These are phyloP conservation scores for Chlorociboria aeruginascens DNA, from an alignment of 495 filamentous ascomycete genomes.

Conservation along the genomic window DNA sequence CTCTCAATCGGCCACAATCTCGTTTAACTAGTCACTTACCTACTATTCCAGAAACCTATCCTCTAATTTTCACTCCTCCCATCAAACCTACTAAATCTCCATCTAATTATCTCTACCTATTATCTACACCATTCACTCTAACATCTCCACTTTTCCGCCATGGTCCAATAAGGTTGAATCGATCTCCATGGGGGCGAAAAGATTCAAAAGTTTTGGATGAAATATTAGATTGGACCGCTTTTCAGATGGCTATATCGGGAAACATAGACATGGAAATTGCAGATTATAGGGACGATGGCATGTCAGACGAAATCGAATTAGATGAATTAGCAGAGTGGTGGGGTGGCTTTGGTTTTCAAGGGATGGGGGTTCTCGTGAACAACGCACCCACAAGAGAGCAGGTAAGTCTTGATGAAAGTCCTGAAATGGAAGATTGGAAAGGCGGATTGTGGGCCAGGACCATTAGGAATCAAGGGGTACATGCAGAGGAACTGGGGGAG, in stretches of 20 bases:
- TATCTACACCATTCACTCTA: slow-evolving; percentile 29
- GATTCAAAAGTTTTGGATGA: slow-evolving; percentile 2
- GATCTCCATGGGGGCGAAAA: background rate
- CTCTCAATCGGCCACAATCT: slow-evolving; percentile 3
- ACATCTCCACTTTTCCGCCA: slow-evolving; percentile 32
- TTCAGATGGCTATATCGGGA: slow-evolving; percentile 42
- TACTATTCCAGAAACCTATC: slow-evolving; percentile 31
- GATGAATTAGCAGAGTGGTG: slow-evolving; percentile 35
- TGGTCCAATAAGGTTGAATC: slow-evolving; percentile 32
- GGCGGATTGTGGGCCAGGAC: background rate
- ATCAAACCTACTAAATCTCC: background rate
- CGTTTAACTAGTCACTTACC: slow-evolving; percentile 21
- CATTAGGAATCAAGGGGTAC: background rate
- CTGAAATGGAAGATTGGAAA: background rate
- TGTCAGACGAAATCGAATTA: slow-evolving; percentile 27
- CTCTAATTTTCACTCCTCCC: slow-evolving; percentile 1
- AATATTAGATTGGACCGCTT: slow-evolving; percentile 41
- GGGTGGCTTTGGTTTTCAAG: slow-evolving; percentile 26
- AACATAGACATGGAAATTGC: slow-evolving; percentile 19
- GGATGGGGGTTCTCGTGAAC: slow-evolving; percentile 23
- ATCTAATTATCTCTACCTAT: slow-evolving; percentile 18
- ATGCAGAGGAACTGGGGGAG: background rate
- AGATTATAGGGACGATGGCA: background rate
- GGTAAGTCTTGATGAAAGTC: background rate
- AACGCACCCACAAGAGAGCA: background rate